Base-by-base conservation (phyloP, 2,329 filamentous ascomycete genomes). In the Metarhizium robertsii region DNA sequence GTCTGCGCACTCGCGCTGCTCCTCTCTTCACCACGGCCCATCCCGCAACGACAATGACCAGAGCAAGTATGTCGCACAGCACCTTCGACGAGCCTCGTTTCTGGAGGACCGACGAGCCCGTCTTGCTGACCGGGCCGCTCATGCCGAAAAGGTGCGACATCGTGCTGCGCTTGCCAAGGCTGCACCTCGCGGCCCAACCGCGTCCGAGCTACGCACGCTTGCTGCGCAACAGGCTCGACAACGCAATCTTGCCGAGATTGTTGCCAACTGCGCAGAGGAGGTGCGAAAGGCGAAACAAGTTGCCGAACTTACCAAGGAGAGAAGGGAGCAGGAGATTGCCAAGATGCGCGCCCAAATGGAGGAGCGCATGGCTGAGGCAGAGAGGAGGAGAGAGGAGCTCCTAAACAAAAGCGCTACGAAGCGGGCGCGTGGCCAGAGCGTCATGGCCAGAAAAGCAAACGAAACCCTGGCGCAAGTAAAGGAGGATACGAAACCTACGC, bases 271-370 rank as follows among this genome's bases (percentile, higher is more conserved):
- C 66, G 89, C 89, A 20, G 88, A 91, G 69, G 89, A 94, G 67
- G 89, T 94, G 16, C 85, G 87, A 66, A 80, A 88, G 60, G 88
- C 88, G 53, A 92, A 92, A 75, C 86, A 87, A 52, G 79, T 92
- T n/a, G 88, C 88, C 14, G 88, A 90, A 68, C 85, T 81, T 56
- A 90, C 88, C 75, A 91, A 90, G 70, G 86, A 89, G 72, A 86
- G 87, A 68, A 84, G 89, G 60, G 86, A 90, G 65, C 84, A 85
- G 55, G 87, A 92, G 60, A 80, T 88, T 55, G 79, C 78, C 61
- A 84, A 84, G 64, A 78, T 88, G 67, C 83, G 84, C 59, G 71
- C 81, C 52, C 87, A 91, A 67, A 90, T 92, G 79, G 86, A 92
- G 67, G 88, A 91, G 72, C 84, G 86, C 60, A 79, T 90, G 63